These are phyloP conservation scores for Podospora pseudocomata DNA, from an alignment of 495 filamentous ascomycete species.

Conservation along the genomic window DNA sequence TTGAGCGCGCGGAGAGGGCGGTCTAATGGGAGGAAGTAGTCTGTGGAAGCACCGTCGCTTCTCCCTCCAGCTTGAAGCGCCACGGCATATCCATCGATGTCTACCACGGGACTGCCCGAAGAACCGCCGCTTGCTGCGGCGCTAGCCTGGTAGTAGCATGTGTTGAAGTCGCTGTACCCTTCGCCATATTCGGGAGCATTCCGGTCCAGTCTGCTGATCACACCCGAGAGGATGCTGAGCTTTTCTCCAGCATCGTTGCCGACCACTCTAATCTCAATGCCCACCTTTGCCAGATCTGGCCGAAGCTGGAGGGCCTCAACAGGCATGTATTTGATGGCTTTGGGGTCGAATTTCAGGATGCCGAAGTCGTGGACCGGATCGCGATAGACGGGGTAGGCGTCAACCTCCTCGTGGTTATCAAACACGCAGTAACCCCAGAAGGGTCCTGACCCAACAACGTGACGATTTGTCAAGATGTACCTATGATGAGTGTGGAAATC, in stretches of 20 bases:
- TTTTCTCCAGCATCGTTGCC: slow-evolving; percentile 99
- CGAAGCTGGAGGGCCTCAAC: slow-evolving; percentile 73
- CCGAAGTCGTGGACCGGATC: slow-evolving; percentile 99
- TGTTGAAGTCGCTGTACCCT: slow-evolving; percentile 99
- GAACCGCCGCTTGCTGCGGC: slow-evolving; percentile 94
- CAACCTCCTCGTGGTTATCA: slow-evolving; percentile 96
- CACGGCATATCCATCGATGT: slow-evolving; percentile 88
- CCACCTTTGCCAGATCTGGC: slow-evolving; percentile 86
- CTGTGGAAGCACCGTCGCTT: slow-evolving; percentile 90
- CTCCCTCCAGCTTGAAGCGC: slow-evolving; percentile 93
- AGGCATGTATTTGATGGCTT: slow-evolving; percentile 93
- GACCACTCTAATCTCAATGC: slow-evolving; percentile 90
- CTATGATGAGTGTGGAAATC: slow-evolving; percentile 21
- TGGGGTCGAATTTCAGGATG: slow-evolving; percentile 91
- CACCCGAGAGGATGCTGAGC: slow-evolving; percentile 93
- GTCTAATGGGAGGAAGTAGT: slow-evolving; percentile 95
- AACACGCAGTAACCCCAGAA: slow-evolving; percentile 99
- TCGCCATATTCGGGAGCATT: slow-evolving; percentile 98
- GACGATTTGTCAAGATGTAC: slow-evolving; percentile 79
- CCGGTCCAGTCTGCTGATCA: slow-evolving; percentile 91
- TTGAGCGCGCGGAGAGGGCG: slow-evolving; percentile 79
- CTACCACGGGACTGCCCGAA: slow-evolving; percentile 95
- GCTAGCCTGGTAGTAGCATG: slow-evolving; percentile 98
- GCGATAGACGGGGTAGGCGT: slow-evolving; percentile 96
- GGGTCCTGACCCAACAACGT: slow-evolving; percentile 93